Percentiles rank a stretch among this genome's conserved stretches.
Conservation (phyloP, 2,329 filamentous ascomycete species). For the Fonsecaea pugnacius region DNA sequence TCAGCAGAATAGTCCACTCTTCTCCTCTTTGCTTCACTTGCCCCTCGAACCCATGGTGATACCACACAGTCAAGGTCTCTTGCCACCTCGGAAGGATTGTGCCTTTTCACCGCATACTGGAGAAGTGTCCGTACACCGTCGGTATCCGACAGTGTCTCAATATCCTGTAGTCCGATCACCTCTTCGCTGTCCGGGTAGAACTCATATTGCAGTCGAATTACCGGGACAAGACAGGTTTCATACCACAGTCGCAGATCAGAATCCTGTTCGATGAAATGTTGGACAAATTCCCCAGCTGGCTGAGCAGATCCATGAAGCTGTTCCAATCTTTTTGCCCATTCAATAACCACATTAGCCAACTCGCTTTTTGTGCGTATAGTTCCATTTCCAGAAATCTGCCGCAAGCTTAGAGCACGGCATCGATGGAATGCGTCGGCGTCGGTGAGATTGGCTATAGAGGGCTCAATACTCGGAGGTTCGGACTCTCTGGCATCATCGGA, state of each 20-base stretch:
- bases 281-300: slow-evolving; percentile 59
- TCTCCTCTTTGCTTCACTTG: slow-evolving; percentile 58
- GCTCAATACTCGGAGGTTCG: slow-evolving; percentile 44
- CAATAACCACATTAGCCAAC: slow-evolving; percentile 59
- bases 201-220: slow-evolving; percentile 65
- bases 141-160: slow-evolving; percentile 57
- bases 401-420: slow-evolving; percentile 25
- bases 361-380: slow-evolving; percentile 35
- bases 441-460: slow-evolving; percentile 39
- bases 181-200: slow-evolving; percentile 61
- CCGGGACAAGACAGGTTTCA: slow-evolving; percentile 62
- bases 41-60: slow-evolving; percentile 67
- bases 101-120: slow-evolving; percentile 46
- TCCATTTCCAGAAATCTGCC: slow-evolving; percentile 17
- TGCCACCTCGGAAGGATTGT: slow-evolving; percentile 44
- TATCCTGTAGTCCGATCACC: slow-evolving; percentile 53
- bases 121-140: slow-evolving; percentile 61
- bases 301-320: slow-evolving; percentile 61
- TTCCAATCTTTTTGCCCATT: slow-evolving; percentile 65
- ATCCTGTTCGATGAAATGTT: slow-evolving; percentile 61
- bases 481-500: slow-evolving; percentile 26
- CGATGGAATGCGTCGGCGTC: slow-evolving; percentile 24
- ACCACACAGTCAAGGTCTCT: slow-evolving; percentile 63
- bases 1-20: slow-evolving; percentile 47
- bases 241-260: slow-evolving; percentile 62